These are phyloP conservation scores for Mycena chlorophos DNA, from an alignment of 768 basidiomycete species.

Conservation along the genomic window DNA sequence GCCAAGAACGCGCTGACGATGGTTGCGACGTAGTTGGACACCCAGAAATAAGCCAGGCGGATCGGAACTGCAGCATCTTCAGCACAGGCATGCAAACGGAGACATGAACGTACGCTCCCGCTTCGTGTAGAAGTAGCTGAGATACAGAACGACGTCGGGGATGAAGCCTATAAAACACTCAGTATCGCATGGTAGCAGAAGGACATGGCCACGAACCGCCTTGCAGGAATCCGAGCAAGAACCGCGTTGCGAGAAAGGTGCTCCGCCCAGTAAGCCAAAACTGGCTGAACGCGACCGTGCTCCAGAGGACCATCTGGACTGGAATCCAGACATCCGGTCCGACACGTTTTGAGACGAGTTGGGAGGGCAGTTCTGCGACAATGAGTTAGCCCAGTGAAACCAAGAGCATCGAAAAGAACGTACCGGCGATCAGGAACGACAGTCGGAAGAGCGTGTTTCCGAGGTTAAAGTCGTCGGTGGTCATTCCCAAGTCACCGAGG, in stretches of 20 bases:
- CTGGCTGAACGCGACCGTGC: constrained; percentile 53
- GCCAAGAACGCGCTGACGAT: constrained; percentile 66
- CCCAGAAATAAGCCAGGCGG: constrained; percentile 65
- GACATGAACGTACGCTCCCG: constrained; percentile 42
- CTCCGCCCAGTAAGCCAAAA: constrained; percentile 56
- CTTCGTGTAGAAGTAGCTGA: constrained; percentile 67
- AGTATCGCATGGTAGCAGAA: constrained; percentile 45
- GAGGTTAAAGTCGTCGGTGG: constrained; percentile 65
- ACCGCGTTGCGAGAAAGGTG: constrained; percentile 58
- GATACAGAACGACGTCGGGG: constrained; percentile 62
- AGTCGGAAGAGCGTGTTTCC: constrained; percentile 61
- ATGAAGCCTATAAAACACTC: constrained; percentile 42
- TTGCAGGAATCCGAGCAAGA: constrained; percentile 43
- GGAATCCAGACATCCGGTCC: constrained; percentile 71
- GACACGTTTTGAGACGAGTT: constrained; percentile 64
- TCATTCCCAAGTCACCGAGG: constrained; percentile 57
- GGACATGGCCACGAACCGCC: constrained; percentile 61
- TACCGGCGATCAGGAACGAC: constrained; percentile 40
- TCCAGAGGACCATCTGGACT: constrained; percentile 59
- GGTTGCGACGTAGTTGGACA: constrained; percentile 53
- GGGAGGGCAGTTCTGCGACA: constrained; percentile 58
- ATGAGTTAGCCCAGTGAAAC: neutral
- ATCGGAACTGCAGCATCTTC: constrained; percentile 47
- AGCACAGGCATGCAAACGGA: neutral
- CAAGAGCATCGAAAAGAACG: neutral